These are phyloP conservation scores for Fusarium sp. DNA, from an alignment of 2,329 filamentous ascomycete genomes.

Conservation along the genomic window DNA sequence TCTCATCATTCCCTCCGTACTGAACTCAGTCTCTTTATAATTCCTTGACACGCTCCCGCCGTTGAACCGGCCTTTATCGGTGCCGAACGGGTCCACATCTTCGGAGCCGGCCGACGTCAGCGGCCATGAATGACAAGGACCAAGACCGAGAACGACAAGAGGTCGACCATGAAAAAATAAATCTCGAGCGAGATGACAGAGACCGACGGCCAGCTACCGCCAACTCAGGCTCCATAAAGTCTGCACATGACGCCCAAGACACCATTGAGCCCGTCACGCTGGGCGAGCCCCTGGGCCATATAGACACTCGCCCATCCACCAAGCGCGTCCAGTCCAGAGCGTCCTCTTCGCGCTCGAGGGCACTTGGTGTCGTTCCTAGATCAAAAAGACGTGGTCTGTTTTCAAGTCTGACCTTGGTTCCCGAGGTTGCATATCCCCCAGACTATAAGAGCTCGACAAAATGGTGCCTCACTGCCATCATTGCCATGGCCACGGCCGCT, in stretches of 20 bases:
- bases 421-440: slow-evolving; percentile 81
- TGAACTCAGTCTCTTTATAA: background rate
- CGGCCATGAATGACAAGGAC: slow-evolving; percentile 25
- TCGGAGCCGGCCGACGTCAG: slow-evolving; percentile 34
- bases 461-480: slow-evolving; percentile 84
- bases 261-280: slow-evolving; percentile 36
- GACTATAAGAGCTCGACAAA: slow-evolving; percentile 79
- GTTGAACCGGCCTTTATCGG: slow-evolving; percentile 16
- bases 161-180: slow-evolving; percentile 27
- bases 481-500: slow-evolving; percentile 79
- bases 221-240: slow-evolving; percentile 28
- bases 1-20: background rate
- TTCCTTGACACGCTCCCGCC: background rate
- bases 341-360: slow-evolving; percentile 55
- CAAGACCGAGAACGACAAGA: slow-evolving; percentile 8
- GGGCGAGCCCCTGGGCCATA: slow-evolving; percentile 40
- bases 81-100: slow-evolving; percentile 31
- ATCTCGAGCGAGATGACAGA: slow-evolving; percentile 26
- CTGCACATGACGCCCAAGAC: slow-evolving; percentile 27
- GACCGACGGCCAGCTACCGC: slow-evolving; percentile 25
- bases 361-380: slow-evolving; percentile 56
- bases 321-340: slow-evolving; percentile 48
- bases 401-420: slow-evolving; percentile 74
- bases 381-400: slow-evolving; percentile 75
- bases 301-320: slow-evolving; percentile 36